Percentiles rank a stretch among this genome's conserved stretches.
Conservation (phyloP, 495 filamentous ascomycete genomes). For the Aspergillus cavernicola region DNA sequence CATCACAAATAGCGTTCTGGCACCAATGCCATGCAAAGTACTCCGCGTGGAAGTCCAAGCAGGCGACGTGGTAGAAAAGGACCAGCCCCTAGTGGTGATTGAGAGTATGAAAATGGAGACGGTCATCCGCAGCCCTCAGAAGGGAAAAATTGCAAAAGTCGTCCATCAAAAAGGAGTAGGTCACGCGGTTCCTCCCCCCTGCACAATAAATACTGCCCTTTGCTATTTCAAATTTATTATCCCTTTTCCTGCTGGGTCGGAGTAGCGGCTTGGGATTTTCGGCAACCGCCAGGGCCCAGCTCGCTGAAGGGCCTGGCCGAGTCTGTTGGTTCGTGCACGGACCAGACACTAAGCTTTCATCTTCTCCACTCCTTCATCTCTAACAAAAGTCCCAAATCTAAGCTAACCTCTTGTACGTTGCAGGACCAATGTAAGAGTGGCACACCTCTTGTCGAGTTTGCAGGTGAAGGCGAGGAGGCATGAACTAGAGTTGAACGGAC, state of each 20-base stretch:
- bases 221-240: neutral
- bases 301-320: neutral
- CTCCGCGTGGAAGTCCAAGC: conserved; percentile 77
- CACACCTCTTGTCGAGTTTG: conserved; percentile 55
- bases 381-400: neutral
- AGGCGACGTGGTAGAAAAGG: conserved; percentile 78
- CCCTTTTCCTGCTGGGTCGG: too few species aligned
- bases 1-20: conserved; percentile 73
- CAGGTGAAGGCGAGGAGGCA: conserved; percentile 21
- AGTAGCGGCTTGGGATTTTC: too few species aligned
- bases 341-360: conserved; percentile 14
- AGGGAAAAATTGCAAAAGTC: conserved; percentile 73
- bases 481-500: neutral
- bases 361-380: neutral
- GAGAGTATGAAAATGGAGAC: conserved; percentile 99
- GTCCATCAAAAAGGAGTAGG: conserved; percentile 86
- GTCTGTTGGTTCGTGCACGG: conserved; percentile 15
- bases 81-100: conserved; percentile 87
- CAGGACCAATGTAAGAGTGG: conserved; percentile 58
- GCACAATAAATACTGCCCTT: neutral
- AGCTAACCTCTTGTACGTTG: conserved; percentile 28
- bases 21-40: conserved; percentile 95
- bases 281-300: neutral
- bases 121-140: conserved; percentile 84
- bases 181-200: conserved; percentile 22